Base-by-base conservation (phyloP, 495 filamentous ascomycete species). In the Trichoderma virens region DNA sequence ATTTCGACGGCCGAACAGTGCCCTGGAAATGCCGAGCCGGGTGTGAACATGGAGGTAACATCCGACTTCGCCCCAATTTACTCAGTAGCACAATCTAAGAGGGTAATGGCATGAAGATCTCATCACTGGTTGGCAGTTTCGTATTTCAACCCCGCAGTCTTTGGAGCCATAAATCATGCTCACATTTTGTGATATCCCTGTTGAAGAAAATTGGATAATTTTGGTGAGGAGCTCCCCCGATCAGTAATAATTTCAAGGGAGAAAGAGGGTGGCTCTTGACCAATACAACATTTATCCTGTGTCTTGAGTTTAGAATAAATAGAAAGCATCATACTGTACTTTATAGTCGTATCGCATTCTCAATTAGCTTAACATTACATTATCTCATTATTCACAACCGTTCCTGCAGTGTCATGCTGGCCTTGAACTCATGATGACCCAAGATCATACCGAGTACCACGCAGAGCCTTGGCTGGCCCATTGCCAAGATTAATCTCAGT, bases 401-500 rank as follows among this genome's bases (percentile, higher is more conserved):
- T 14, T 56, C 47, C 25, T 16, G 13, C 41, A 14, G 16, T 35
- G 34, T 13, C 34, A 7, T 13, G 6, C 18, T 3, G 3, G 20
- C 5, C 27, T 27, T 0, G 8, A 7, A 8, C n/a, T 47, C 3
- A 45, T 56, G 5, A 56, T 8, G 51, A 16, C 23, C 51, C 51
- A 30, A 56, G 51, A 56, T 56, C 51, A 56, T 56, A 56, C 51
- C 25, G 8, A 13, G 51, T 56, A 9, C 51, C 51, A 1, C 5
- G 51, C 11, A 56, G 27, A 28, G 51, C 51, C 27, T 30, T 56
- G 27, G 51, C 51, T 16, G 51, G 51, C 13, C 51, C 51, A 28
- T 56, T 56, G 51, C 51, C 51, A 6, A 56, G 51, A 28, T 56
- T 28, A 30, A 56, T 30, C 51, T 56, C 51, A 56, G 18, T 25